Evolutionary conservation across 805 yeast genomes (phyloP), one percentile per base, ranked within the genome.

Genomic region (Cyberlindnera saturnus): DNA sequence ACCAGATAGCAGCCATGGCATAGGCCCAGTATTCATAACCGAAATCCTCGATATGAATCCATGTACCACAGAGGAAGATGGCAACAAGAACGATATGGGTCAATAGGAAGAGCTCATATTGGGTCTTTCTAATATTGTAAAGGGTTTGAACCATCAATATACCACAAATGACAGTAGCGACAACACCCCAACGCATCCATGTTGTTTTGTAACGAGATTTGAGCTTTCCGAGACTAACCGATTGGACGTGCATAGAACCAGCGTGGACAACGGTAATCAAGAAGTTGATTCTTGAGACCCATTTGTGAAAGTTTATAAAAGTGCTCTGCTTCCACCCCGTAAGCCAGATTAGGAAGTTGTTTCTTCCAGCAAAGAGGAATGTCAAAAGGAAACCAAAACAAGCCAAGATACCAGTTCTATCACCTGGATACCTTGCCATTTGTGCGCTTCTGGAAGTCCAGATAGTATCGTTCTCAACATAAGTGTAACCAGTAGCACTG

Each of bases 291-390:
- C 83, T 63, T 4, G 81, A 77, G 30, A 71, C 56, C 81, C 82
- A 81, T 58, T 76, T 81, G 63, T 88, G 96, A 55, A 77, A 75
- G 28, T 71, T 63, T 50, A 80, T 69, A 61, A 85, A 83, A 3
- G 84, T 73, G 14, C 82, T 69, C 50, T 75, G 81, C 6, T 78
- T 67, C 76, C 87, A 74, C 8, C 88, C 86, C 0, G 91, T 78
- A 14, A 81, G 44, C 62, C 65, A 68, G 45, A 74, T 71, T 48
- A 85, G 61, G 39, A 86, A 70, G 61, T 82, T 86, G 63, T 84
- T 86, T 54, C 95, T 68, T 10, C 88, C 85, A 6, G 86, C 81
- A 55, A 85, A 80, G 36, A 84, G 59, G 42, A 79, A 70, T 20
- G 79, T 56, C 9, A 74, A 53, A 0, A 90, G 87, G 43, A 79